These are phyloP conservation scores for Botrytis pseudocinerea DNA, from an alignment of 2,329 filamentous ascomycete species.

Conservation along the genomic window DNA sequence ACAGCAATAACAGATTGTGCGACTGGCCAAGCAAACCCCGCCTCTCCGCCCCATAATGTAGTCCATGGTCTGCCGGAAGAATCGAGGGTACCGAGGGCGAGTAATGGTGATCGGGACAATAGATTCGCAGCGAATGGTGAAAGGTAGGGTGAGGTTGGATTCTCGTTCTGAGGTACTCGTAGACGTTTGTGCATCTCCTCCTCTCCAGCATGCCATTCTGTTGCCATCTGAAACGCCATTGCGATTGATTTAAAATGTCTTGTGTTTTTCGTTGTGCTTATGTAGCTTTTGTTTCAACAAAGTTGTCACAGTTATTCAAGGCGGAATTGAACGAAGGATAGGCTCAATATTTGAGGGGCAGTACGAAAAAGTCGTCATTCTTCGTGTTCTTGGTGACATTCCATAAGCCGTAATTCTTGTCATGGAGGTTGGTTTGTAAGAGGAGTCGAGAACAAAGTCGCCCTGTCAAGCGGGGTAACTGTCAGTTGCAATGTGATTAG, in stretches of 20 bases:
- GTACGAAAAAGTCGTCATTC: neutral
- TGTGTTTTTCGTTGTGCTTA: neutral
- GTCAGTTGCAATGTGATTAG: slow-evolving; percentile 1
- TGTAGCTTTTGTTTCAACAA: neutral
- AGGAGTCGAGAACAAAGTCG: neutral
- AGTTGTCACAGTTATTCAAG: neutral
- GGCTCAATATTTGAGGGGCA: neutral
- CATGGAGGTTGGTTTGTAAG: neutral
- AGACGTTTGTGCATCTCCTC: slow-evolving; percentile 62
- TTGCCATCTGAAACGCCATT: slow-evolving; percentile 21
- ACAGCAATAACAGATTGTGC: slow-evolving; percentile 64
- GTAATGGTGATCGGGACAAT: slow-evolving; percentile 61
- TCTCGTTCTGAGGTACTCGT: slow-evolving; percentile 55
- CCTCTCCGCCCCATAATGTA: slow-evolving; percentile 71
- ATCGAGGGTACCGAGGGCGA: slow-evolving; percentile 74
- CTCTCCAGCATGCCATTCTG: slow-evolving; percentile 60
- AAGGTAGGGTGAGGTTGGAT: slow-evolving; percentile 67
- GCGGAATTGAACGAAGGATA: neutral
- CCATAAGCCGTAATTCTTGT: neutral
- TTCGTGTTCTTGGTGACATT: neutral
- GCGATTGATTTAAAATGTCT: neutral
- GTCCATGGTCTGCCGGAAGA: slow-evolving; percentile 68
- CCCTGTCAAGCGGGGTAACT: slow-evolving; percentile 4
- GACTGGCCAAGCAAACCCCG: slow-evolving; percentile 64
- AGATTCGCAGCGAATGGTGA: slow-evolving; percentile 60